phyloP scores from a whole-genome alignment of 2,329 filamentous ascomycete species.

The Bipolaris oryzae region DNA sequence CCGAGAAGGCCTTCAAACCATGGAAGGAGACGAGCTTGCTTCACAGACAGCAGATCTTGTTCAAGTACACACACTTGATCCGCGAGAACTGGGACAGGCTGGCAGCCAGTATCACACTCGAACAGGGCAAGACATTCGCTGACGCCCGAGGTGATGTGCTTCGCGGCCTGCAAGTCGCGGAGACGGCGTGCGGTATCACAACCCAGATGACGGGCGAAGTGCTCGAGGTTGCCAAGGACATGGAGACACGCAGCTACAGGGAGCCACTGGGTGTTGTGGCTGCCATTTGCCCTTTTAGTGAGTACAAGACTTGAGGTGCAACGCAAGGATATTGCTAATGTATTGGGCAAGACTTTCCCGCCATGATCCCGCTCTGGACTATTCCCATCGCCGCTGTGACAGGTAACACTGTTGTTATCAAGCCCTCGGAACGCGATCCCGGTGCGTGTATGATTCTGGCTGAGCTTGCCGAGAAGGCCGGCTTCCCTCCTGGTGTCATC shows the following conservation, averaged over 20 bases:
- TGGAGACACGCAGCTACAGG: slow-evolving; percentile 83
- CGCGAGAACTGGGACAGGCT: slow-evolving; percentile 84
- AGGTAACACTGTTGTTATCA: slow-evolving; percentile 82
- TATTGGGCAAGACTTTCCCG: slow-evolving; percentile 71
- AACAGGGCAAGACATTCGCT: slow-evolving; percentile 87
- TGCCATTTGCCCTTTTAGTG: slow-evolving; percentile 86
- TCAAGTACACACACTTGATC: slow-evolving; percentile 80
- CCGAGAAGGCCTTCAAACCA: slow-evolving; percentile 73
- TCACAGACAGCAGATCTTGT: slow-evolving; percentile 82
- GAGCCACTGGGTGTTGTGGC: slow-evolving; percentile 82
- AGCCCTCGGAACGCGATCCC: slow-evolving; percentile 85
- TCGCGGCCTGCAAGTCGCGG: slow-evolving; percentile 81
- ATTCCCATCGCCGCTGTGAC: slow-evolving; percentile 84
- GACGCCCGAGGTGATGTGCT: slow-evolving; percentile 84
- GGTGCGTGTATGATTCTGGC: slow-evolving; percentile 85
- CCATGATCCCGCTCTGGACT: slow-evolving; percentile 92
- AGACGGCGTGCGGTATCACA: slow-evolving; percentile 79
- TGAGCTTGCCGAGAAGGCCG: slow-evolving; percentile 78
- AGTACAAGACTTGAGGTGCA: slow-evolving; percentile 40
- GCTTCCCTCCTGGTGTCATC: slow-evolving; percentile 80
- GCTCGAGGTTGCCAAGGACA: slow-evolving; percentile 84
- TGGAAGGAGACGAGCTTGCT: slow-evolving; percentile 77
- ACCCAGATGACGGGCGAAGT: slow-evolving; percentile 84
- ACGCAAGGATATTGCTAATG: slow-evolving; percentile 27
- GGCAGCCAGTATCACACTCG: slow-evolving; percentile 82